These are phyloP conservation scores for Plasmopara muralis DNA, from an alignment of 352 stramenopile species.

Conservation along the genomic window DNA sequence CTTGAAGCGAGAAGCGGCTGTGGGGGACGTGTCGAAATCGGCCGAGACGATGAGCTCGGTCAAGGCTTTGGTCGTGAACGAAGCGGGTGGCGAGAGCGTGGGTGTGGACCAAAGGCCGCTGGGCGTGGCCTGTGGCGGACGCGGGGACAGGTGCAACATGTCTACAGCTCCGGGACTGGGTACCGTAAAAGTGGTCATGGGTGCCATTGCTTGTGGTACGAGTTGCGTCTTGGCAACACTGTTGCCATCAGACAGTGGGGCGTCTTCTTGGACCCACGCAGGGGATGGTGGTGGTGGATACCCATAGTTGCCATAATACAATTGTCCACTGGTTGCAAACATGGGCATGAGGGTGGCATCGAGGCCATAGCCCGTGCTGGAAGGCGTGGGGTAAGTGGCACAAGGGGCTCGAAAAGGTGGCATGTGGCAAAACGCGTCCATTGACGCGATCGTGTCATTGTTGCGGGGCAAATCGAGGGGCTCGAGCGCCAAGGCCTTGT, in stretches of 20 bases:
- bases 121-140: neutral
- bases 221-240: neutral
- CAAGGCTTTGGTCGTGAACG: slow-evolving; percentile 22
- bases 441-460: slow-evolving; percentile 13
- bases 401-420: too few relatives aligned
- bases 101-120: slow-evolving; percentile 12
- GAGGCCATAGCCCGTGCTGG: slow-evolving; percentile 10
- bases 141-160: slow-evolving; percentile 15
- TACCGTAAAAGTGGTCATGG: slow-evolving; percentile 3
- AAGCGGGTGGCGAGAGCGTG: slow-evolving; percentile 26
- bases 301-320: slow-evolving; percentile 4
- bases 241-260: neutral
- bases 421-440: slow-evolving; percentile 5
- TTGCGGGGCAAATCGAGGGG: slow-evolving; percentile 28
- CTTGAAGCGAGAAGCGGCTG: slow-evolving; percentile 9
- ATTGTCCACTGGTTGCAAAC: slow-evolving; percentile 15
- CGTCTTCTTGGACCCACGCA: neutral
- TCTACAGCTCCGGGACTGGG: slow-evolving; percentile 23
- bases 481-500: slow-evolving; percentile 28
- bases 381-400: slow-evolving; percentile 18
- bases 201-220: neutral
- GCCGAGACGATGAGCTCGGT: slow-evolving; percentile 37
- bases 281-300: slow-evolving; percentile 5
- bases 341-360: slow-evolving; percentile 27
- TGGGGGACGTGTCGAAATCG: slow-evolving; percentile 23